Percentiles rank a stretch among this genome's conserved stretches.
Evolutionary conservation across 2,329 filamentous ascomycete species (phyloP).

Genomic region (Emmonsia crescens): DNA sequence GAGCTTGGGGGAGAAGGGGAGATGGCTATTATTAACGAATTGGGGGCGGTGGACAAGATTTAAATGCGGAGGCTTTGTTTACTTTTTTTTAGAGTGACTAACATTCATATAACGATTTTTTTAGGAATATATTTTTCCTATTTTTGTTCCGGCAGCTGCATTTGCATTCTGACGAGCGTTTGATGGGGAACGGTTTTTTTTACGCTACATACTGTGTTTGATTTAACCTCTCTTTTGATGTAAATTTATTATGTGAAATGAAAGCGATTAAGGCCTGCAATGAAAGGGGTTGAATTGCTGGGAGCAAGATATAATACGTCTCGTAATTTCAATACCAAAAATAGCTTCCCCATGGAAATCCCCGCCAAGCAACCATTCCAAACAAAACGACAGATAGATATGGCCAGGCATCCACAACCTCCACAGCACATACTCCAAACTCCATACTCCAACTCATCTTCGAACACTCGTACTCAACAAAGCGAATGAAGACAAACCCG

Average conservation of each 20-base stretch:
- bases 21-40: constrained; percentile 10
- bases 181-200: neutral
- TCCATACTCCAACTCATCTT: neutral
- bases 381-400: neutral
- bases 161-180: neutral
- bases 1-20: constrained; percentile 22
- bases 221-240: neutral
- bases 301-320: too few species aligned
- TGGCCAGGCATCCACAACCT: neutral
- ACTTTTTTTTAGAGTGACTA: neutral
- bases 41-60: neutral
- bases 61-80: neutral
- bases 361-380: neutral
- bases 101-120: neutral
- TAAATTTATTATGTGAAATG: neutral
- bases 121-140: neutral
- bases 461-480: neutral
- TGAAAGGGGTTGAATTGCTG: too few species aligned
- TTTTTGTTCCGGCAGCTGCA: neutral
- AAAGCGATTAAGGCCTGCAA: neutral
- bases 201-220: neutral
- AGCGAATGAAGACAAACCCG: neutral
- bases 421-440: too few species aligned
- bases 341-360: neutral
- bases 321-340: too few species aligned